Base-by-base conservation (phyloP, 1,284 basidiomycete genomes). In the Boletus subluridellus region DNA sequence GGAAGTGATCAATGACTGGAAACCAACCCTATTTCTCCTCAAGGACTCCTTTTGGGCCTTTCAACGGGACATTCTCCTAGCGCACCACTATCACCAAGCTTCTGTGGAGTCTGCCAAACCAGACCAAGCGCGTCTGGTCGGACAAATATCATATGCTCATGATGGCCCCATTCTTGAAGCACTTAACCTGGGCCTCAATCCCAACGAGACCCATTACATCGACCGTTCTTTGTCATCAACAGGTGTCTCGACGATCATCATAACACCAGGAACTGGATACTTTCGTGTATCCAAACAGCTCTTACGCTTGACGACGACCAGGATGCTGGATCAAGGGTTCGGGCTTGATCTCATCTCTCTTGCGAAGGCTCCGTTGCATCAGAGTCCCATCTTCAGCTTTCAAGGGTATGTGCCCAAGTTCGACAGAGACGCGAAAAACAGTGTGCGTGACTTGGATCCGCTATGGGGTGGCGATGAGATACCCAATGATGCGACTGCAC, bases 81-180 rank as follows among this genome's bases (percentile, higher is more conserved):
- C 90, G 10, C 93, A 94, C 67, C 92, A 95, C 71, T 88, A 89
- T 65, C 90, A 92, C 61, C 86, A 83, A 42, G 80, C 84, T 15
- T 74, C 76, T n/a, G 67, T 78, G 55, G 79, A 81, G 28, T 71
- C 74, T n/a, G 61, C 63, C 10, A 71, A 74, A 37, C 75, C 80
- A 11, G 77, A 80, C 9, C 84, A 87, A 60, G 87, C 86, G 17
- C 85, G 88, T 28, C 78, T 94, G 21, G 84, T 92, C 7, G 94
- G 94, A 2, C 80, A 82, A 34, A 77, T 96, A 41, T 90, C 90
- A 0, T 87, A 87, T 71, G 95, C 97, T 0, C 93, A 98, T 69
- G 94, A 98, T 66, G 95, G 95, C 3, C 96, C 95, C 46, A 80
- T 99, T 32, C 83, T 99, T 9, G 96, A 99, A 74, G 94, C 95